A percentile compares a stretch with the other conserved stretches of the same genome.
These are phyloP conservation scores for Backusella sp. DNA, from an alignment of 192 early-diverging fungal genomes.

Conservation along the genomic window DNA sequence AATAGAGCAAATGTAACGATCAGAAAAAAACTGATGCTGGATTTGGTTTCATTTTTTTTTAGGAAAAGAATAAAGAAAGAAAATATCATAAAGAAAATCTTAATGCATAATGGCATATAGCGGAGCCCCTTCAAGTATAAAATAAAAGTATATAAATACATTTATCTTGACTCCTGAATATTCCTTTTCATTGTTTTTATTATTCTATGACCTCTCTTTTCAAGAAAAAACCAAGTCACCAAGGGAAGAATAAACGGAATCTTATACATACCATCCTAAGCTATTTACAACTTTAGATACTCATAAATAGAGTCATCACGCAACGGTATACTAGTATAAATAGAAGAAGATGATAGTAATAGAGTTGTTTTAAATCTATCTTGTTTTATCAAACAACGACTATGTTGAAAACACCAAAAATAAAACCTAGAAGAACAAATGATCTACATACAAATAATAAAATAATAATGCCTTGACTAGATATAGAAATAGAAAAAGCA, in stretches of 20 bases:
- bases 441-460: neutral
- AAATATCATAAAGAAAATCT: neutral
- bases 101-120: neutral
- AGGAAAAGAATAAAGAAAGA: neutral
- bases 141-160: neutral
- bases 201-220: neutral
- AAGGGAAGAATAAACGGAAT: neutral
- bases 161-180: neutral
- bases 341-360: neutral
- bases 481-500: neutral
- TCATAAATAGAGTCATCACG: neutral
- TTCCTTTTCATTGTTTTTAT: constrained; percentile 4
- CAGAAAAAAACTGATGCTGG: too few species aligned
- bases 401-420: neutral
- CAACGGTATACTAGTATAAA: neutral
- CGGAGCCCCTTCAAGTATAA: neutral
- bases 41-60: too few species aligned
- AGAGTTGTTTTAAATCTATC: neutral
- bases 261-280: neutral
- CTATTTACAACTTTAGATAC: neutral
- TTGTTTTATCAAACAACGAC: neutral
- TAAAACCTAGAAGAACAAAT: neutral
- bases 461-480: neutral
- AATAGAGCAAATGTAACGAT: neutral
- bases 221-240: neutral